Conservation (phyloP, 495 filamentous ascomycete species). For the Aspergillus bertholletiae region DNA sequence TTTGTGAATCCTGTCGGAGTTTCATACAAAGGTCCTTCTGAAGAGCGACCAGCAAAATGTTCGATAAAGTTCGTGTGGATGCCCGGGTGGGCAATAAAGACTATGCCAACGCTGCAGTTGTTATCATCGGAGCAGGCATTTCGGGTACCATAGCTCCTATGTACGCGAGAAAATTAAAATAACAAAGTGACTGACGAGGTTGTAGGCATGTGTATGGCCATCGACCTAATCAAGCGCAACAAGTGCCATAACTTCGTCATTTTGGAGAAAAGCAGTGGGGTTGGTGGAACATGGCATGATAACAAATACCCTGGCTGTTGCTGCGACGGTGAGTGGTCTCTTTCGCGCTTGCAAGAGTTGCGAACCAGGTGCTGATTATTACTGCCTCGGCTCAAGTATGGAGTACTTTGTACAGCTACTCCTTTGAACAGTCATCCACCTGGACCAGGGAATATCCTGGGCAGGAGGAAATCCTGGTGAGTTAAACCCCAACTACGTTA, state of each 20-base stretch:
- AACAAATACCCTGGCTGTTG: conserved; percentile 53
- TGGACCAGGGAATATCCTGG: conserved; percentile 65
- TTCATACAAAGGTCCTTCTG: too few species aligned
- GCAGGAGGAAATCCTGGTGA: conserved; percentile 56
- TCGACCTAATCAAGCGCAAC: conserved; percentile 51
- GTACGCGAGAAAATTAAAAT: not conserved
- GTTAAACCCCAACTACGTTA: conserved; percentile 1
- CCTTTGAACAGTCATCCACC: conserved; percentile 60
- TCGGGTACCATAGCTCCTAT: conserved; percentile 24
- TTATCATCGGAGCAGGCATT: conserved; percentile 54
- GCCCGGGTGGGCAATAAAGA: conserved; percentile 26
- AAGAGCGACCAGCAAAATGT: too few species aligned
- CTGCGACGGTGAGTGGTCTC: conserved; percentile 42
- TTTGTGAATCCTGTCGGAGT: too few species aligned
- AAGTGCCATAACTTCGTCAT: conserved; percentile 54
- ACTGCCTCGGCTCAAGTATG: conserved; percentile 29
- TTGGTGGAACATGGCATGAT: conserved; percentile 58
- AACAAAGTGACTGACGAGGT: not conserved
- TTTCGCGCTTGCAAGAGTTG: too few species aligned
- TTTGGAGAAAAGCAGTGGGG: conserved; percentile 47
- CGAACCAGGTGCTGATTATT: not conserved
- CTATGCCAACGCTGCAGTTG: conserved; percentile 44
- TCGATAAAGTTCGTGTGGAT: too few species aligned
- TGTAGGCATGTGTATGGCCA: conserved; percentile 53
- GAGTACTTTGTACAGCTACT: conserved; percentile 58